Conservation (phyloP, 1,284 basidiomycete genomes). For the Ustilago nuda region DNA sequence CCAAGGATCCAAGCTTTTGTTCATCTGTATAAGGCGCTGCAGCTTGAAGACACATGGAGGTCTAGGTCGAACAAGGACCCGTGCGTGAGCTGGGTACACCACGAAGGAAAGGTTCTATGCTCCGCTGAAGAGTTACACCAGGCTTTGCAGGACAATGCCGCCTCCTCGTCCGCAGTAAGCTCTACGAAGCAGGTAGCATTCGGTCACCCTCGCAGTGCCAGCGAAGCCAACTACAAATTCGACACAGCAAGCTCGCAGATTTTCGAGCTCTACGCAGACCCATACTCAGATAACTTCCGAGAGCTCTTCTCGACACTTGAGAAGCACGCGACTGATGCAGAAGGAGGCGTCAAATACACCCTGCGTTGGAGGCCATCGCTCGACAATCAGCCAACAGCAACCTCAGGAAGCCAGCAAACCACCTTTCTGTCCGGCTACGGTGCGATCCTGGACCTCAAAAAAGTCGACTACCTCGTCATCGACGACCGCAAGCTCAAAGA, state of each 20-base stretch:
- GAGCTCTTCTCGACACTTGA: slow-evolving; percentile 52
- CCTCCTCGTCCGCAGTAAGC: not conserved
- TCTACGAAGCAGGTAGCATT: slow-evolving; percentile 48
- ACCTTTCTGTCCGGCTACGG: slow-evolving; percentile 83
- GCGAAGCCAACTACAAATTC: not conserved
- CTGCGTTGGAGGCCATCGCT: slow-evolving; percentile 66
- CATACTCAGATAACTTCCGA: slow-evolving; percentile 53
- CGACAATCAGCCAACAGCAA: not conserved
- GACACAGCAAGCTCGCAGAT: not conserved
- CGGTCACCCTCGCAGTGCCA: slow-evolving; percentile 44
- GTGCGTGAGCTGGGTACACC: slow-evolving; percentile 59
- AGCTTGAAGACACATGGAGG: slow-evolving; percentile 24
- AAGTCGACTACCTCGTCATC: slow-evolving; percentile 93
- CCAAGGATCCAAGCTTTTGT: slow-evolving; percentile 60
- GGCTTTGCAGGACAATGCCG: slow-evolving; percentile 17
- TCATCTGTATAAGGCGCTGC: slow-evolving; percentile 55
- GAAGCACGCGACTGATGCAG: slow-evolving; percentile 18
- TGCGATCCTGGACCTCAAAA: slow-evolving; percentile 91
- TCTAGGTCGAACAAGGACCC: slow-evolving; percentile 69
- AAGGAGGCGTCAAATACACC: slow-evolving; percentile 45
- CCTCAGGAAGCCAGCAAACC: slow-evolving; percentile 1
- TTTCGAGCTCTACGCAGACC: slow-evolving; percentile 62
- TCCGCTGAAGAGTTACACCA: slow-evolving; percentile 35
- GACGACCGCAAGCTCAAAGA: slow-evolving; percentile 64
- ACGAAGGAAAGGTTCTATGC: slow-evolving; percentile 50